These are phyloP conservation scores for Catunica adiposa DNA, from an alignment of 2,329 filamentous ascomycete species.

Conservation along the genomic window DNA sequence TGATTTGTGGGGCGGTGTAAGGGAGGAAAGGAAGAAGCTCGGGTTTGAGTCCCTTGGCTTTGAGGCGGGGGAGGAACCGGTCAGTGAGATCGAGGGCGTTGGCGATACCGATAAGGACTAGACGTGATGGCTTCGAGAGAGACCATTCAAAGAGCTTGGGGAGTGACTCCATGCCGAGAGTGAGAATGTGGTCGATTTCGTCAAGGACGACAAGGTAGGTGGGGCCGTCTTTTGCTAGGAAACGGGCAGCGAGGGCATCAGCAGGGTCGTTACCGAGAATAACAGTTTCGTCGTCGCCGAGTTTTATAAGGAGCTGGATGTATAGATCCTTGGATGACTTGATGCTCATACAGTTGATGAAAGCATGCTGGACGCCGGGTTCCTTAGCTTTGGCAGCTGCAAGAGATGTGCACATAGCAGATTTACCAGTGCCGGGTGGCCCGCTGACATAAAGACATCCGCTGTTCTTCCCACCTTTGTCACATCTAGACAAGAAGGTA, in stretches of 20 bases:
- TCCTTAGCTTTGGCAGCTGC: slow-evolving; percentile 40
- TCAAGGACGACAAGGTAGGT: slow-evolving; percentile 79
- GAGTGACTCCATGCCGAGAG: slow-evolving; percentile 71
- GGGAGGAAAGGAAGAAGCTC: slow-evolving; percentile 81
- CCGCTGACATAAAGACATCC: slow-evolving; percentile 92
- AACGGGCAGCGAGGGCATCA: slow-evolving; percentile 9
- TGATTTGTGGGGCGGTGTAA: slow-evolving; percentile 77
- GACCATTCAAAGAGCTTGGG: slow-evolving; percentile 98
- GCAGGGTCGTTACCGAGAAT: slow-evolving; percentile 26
- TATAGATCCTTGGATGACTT: slow-evolving; percentile 79
- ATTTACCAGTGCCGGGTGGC: slow-evolving; percentile 91
- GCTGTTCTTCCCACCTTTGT: slow-evolving; percentile 38
- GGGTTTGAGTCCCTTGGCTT: slow-evolving; percentile 81
- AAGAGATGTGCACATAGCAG: slow-evolving; percentile 74
- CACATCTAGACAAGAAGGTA: slow-evolving; percentile 48
- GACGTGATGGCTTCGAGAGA: slow-evolving; percentile 58
- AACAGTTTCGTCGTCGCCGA: slow-evolving; percentile 31
- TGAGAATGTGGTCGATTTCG: slow-evolving; percentile 87
- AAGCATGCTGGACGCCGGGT: slow-evolving; percentile 48
- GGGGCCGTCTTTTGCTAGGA: slow-evolving; percentile 18
- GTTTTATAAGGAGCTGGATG: slow-evolving; percentile 56
- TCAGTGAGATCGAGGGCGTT: slow-evolving; percentile 94
- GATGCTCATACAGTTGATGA: slow-evolving; percentile 95
- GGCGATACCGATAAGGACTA: slow-evolving; percentile 81
- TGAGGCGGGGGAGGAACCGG: slow-evolving; percentile 81